A percentile compares a stretch with the other conserved stretches of the same genome.
These are phyloP conservation scores for Amphirosellinia nigrospora DNA, from an alignment of 495 filamentous ascomycete genomes.

Conservation along the genomic window DNA sequence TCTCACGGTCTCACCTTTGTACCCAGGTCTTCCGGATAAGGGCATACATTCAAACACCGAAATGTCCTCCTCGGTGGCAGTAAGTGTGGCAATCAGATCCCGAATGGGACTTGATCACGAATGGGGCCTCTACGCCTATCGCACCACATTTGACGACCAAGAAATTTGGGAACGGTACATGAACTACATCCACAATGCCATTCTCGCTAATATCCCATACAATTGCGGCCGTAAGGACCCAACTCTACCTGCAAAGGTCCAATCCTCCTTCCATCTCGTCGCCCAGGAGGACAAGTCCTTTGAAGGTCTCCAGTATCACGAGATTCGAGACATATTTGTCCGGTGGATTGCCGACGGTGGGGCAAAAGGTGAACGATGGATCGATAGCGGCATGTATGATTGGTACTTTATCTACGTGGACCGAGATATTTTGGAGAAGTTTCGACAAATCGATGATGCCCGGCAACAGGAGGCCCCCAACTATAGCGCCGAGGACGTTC, in stretches of 20 bases:
- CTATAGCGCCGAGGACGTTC: neutral
- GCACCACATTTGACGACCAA: neutral
- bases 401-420: neutral
- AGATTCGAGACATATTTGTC: neutral
- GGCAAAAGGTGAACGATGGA: neutral
- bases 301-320: neutral
- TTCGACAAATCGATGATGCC: neutral
- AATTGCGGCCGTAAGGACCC: neutral
- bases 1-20: no score
- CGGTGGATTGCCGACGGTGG: neutral
- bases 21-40: neutral
- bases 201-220: neutral
- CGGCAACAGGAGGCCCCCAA: neutral
- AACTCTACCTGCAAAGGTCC: neutral
- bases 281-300: neutral
- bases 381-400: neutral
- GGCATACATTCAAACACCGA: neutral
- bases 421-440: neutral
- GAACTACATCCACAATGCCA: neutral
- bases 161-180: neutral
- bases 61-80: neutral
- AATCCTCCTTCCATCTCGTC: neutral
- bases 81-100: neutral
- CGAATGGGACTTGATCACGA: neutral
- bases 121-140: neutral